Percentiles rank a stretch among this genome's conserved stretches.
Conservation (phyloP, 2,329 filamentous ascomycete species). For the Phyllosticta capitalensis region DNA sequence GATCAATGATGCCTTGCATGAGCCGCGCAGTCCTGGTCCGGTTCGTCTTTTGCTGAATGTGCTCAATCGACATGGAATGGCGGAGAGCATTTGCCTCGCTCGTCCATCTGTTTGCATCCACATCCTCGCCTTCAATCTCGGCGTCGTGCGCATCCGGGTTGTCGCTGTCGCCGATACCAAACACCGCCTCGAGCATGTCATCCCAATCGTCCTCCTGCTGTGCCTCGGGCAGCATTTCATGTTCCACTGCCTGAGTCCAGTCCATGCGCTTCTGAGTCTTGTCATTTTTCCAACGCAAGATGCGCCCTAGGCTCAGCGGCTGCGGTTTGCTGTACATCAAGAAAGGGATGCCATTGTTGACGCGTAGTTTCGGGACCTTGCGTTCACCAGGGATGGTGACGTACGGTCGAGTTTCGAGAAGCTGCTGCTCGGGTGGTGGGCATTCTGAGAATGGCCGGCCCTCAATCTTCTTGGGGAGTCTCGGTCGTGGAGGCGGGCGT, state of each 20-base stretch:
- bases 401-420: slow-evolving; percentile 45
- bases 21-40: slow-evolving; percentile 22
- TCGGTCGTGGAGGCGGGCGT: background rate
- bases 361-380: slow-evolving; percentile 50
- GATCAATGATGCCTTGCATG: slow-evolving; percentile 40
- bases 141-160: slow-evolving; percentile 10
- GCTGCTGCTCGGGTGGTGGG: slow-evolving; percentile 27
- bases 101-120: slow-evolving; percentile 22
- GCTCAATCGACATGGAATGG: background rate
- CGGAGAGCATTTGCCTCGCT: slow-evolving; percentile 14
- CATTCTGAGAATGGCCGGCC: slow-evolving; percentile 17
- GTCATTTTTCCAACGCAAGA: slow-evolving; percentile 38
- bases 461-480: background rate
- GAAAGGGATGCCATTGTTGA: slow-evolving; percentile 51
- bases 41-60: slow-evolving; percentile 2
- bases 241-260: slow-evolving; percentile 16
- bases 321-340: slow-evolving; percentile 60
- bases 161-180: background rate
- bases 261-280: slow-evolving; percentile 39
- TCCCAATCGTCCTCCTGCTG: slow-evolving; percentile 42
- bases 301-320: slow-evolving; percentile 46
- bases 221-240: background rate
- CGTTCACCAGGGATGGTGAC: slow-evolving; percentile 43
- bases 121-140: slow-evolving; percentile 11
- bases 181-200: slow-evolving; percentile 19